These are phyloP conservation scores for Suhomyces prunicola DNA, from an alignment of 805 yeast species.

Conservation along the genomic window DNA sequence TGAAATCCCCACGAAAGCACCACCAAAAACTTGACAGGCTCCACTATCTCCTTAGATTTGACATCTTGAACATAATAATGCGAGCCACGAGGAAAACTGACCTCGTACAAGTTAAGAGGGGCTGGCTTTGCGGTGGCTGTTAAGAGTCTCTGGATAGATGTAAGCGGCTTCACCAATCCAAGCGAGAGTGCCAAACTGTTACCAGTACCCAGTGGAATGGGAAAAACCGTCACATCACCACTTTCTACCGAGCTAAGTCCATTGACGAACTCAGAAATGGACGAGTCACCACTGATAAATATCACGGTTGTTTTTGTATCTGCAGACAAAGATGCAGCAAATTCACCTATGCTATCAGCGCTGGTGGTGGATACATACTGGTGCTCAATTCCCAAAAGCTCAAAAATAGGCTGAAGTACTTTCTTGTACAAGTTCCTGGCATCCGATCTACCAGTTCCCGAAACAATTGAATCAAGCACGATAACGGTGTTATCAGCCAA, in stretches of 20 bases:
- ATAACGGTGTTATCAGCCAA: slow-evolving; percentile 13
- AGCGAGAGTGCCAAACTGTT: slow-evolving; percentile 73
- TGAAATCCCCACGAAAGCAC: slow-evolving; percentile 86
- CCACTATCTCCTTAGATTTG: slow-evolving; percentile 7
- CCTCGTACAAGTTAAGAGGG: slow-evolving; percentile 46
- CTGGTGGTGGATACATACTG: slow-evolving; percentile 43
- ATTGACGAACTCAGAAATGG: slow-evolving; percentile 74
- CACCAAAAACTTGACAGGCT: slow-evolving; percentile 45
- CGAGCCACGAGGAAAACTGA: slow-evolving; percentile 39
- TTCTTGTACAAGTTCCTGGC: slow-evolving; percentile 35
- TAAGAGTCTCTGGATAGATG: slow-evolving; percentile 36
- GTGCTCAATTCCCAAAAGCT: slow-evolving; percentile 31
- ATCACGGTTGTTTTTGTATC: slow-evolving; percentile 41
- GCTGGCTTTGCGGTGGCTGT: slow-evolving; percentile 15
- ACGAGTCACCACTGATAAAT: slow-evolving; percentile 83
- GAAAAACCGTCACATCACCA: slow-evolving; percentile 23
- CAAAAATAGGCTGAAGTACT: slow-evolving; percentile 49
- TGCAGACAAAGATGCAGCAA: slow-evolving; percentile 31
- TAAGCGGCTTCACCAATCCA: slow-evolving; percentile 28
- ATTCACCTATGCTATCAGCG: slow-evolving; percentile 34
- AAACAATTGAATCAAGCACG: slow-evolving; percentile 48
- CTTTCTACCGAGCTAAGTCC: slow-evolving; percentile 18
- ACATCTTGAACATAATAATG: slow-evolving; percentile 19
- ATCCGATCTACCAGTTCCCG: slow-evolving; percentile 44
- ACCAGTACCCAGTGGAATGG: slow-evolving; percentile 81